Evolutionary conservation across 352 stramenopile species (phyloP).

Genomic region (Phytophthora fragariaefolia): DNA sequence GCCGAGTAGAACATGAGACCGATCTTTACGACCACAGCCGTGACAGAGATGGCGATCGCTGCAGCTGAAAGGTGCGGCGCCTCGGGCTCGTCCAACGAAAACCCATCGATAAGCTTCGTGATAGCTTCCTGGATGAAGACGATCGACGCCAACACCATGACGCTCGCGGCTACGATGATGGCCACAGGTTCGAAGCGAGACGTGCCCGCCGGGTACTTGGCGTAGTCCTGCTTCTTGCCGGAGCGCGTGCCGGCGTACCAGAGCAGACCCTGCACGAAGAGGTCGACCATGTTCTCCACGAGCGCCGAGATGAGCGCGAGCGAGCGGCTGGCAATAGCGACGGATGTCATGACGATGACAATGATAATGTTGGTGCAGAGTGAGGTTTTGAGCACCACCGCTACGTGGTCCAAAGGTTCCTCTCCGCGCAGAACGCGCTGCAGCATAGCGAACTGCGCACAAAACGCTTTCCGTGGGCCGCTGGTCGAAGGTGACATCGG

Average conservation of each 20-base stretch:
- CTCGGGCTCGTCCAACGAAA: slow-evolving; percentile 63
- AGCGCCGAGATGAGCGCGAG: slow-evolving; percentile 92
- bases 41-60: slow-evolving; percentile 83
- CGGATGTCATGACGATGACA: slow-evolving; percentile 71
- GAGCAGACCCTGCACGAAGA: slow-evolving; percentile 91
- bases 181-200: slow-evolving; percentile 92
- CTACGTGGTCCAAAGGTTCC: slow-evolving; percentile 58
- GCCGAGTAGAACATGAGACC: slow-evolving; percentile 68
- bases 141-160: slow-evolving; percentile 93
- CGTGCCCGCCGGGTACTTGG: slow-evolving; percentile 93
- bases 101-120: slow-evolving; percentile 52
- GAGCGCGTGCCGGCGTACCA: slow-evolving; percentile 89
- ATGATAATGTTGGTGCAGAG: slow-evolving; percentile 70
- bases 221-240: slow-evolving; percentile 76
- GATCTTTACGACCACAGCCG: slow-evolving; percentile 76
- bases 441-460: slow-evolving; percentile 18
- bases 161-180: slow-evolving; percentile 90
- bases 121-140: slow-evolving; percentile 77
- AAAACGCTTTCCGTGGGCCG: background rate
- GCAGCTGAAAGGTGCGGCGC: slow-evolving; percentile 86
- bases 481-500: slow-evolving; percentile 11
- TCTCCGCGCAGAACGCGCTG: slow-evolving; percentile 36
- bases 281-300: slow-evolving; percentile 93
- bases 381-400: slow-evolving; percentile 59
- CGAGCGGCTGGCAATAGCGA: slow-evolving; percentile 80